A percentile compares a stretch with the other conserved stretches of the same genome.
Evolutionary conservation across 768 basidiomycete genomes (phyloP).

Genomic region (Scleroderma bovista): DNA sequence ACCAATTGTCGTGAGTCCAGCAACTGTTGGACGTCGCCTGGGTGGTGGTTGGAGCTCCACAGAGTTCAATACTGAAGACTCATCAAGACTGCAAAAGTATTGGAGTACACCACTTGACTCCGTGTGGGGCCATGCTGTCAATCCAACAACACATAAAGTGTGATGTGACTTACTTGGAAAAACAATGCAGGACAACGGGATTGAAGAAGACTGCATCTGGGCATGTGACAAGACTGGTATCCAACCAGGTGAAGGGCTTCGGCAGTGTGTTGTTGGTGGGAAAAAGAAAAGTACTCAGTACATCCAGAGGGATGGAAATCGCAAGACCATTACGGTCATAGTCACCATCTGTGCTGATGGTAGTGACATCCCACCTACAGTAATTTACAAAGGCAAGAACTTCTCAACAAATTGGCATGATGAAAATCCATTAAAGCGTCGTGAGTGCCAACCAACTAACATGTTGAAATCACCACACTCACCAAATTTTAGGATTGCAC

Average conservation of each 20-base stretch:
- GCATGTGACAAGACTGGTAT: conserved; percentile 16
- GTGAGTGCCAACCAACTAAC: conserved; percentile 17
- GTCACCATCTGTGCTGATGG: conserved; percentile 41
- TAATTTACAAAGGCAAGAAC: conserved; percentile 23
- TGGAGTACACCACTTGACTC: too few species aligned
- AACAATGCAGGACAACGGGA: conserved; percentile 4
- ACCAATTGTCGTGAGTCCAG: too few species aligned
- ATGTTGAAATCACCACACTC: neutral
- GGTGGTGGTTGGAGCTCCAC: too few species aligned
- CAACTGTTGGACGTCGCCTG: too few species aligned
- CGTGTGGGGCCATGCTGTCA: too few species aligned
- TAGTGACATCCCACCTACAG: conserved; percentile 28
- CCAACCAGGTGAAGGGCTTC: conserved; percentile 1
- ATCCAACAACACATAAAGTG: too few species aligned
- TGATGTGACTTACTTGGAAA: conserved; percentile 28
- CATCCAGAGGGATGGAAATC: conserved; percentile 14
- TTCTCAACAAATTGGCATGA: conserved; percentile 21
- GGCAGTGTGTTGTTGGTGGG: conserved; percentile 4
- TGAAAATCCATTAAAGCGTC: conserved; percentile 13
- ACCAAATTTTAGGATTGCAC: conserved; percentile 7
- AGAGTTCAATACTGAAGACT: too few species aligned
- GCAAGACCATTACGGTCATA: conserved; percentile 25
- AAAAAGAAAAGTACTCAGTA: conserved; percentile 7
- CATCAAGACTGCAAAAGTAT: too few species aligned
- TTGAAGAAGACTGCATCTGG: conserved; percentile 9